phyloP scores from a whole-genome alignment of 208 protist genomes.

The Giardia duodenalis region DNA sequence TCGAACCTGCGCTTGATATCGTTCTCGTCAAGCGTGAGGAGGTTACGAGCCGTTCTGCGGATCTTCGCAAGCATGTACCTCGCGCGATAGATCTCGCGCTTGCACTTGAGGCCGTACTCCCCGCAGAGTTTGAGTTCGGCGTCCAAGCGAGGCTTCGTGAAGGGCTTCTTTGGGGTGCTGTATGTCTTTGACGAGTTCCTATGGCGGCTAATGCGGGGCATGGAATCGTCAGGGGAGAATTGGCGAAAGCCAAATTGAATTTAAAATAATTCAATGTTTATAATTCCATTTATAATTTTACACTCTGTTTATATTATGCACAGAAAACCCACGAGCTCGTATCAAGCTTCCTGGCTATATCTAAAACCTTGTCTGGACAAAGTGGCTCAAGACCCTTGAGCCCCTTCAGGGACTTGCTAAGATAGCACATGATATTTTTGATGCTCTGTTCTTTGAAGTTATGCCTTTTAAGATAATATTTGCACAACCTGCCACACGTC shows the following conservation, averaged over 20 bases:
- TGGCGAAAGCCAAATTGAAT: not conserved
- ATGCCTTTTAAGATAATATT: not conserved
- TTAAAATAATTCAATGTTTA: conserved; percentile 14
- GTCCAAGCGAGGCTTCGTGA: conserved; percentile 98
- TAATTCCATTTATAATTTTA: too few species aligned
- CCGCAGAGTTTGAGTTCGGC: conserved; percentile 87
- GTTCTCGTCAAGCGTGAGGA: conserved; percentile 95
- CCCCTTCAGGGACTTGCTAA: not conserved
- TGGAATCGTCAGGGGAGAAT: not conserved
- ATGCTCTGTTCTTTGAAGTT: not conserved
- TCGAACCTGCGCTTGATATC: conserved; percentile 77
- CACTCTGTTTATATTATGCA: too few species aligned
- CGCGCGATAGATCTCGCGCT: conserved; percentile 80
- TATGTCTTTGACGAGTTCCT: conserved; percentile 24
- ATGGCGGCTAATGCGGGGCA: not conserved
- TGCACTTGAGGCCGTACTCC: conserved; percentile 54
- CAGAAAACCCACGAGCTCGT: not conserved
- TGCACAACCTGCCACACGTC: not conserved
- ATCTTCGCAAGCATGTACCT: conserved; percentile 92
- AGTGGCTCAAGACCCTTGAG: not conserved
- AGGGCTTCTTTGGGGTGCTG: conserved; percentile 83
- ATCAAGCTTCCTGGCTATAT: not conserved
- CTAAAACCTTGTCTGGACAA: not conserved
- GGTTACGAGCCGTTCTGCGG: conserved; percentile 84
- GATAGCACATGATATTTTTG: not conserved